Evolutionary conservation across 108 stramenopile genomes (phyloP).

Genomic region (Nitzschia putrida): DNA sequence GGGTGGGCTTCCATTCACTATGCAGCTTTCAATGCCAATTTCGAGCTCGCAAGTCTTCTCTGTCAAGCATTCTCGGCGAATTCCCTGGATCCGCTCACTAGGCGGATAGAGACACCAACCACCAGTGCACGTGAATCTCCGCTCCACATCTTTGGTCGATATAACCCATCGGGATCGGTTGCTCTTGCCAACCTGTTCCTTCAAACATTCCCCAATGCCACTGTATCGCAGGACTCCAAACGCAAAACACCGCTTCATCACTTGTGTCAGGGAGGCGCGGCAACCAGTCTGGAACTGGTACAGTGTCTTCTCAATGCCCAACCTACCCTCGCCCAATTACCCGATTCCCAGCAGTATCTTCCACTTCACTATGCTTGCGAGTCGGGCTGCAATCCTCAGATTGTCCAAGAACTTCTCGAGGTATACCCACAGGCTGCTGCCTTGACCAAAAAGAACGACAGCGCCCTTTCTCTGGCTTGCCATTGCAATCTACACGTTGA

Average conservation of each 20-base stretch:
- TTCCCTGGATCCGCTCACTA: neutral
- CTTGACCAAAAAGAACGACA: conserved; percentile 46
- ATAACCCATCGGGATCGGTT: too few species aligned
- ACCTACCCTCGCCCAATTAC: conserved; percentile 18
- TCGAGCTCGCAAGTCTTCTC: conserved; percentile 33
- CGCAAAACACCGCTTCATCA: conserved; percentile 50
- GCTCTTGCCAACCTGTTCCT: neutral
- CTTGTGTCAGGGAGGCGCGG: conserved; percentile 31
- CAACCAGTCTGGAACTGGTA: conserved; percentile 21
- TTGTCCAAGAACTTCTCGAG: conserved; percentile 34
- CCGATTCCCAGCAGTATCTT: conserved; percentile 40
- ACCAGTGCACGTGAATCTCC: conserved; percentile 21
- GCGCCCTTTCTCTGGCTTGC: conserved; percentile 55
- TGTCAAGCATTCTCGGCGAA: neutral
- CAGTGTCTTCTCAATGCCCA: conserved; percentile 13
- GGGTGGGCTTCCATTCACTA: conserved; percentile 53
- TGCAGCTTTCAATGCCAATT: conserved; percentile 44
- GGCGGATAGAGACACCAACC: too few species aligned
- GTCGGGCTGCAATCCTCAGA: conserved; percentile 22
- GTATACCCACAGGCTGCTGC: conserved; percentile 26
- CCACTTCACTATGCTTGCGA: conserved; percentile 52
- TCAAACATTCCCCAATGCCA: conserved; percentile 6
- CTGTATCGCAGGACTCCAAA: conserved; percentile 7
- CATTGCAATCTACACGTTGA: conserved; percentile 40
- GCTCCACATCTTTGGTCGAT: conserved; percentile 45